Conservation (phyloP, 179 eudicot species). For the Heliamphora pulchella region DNA sequence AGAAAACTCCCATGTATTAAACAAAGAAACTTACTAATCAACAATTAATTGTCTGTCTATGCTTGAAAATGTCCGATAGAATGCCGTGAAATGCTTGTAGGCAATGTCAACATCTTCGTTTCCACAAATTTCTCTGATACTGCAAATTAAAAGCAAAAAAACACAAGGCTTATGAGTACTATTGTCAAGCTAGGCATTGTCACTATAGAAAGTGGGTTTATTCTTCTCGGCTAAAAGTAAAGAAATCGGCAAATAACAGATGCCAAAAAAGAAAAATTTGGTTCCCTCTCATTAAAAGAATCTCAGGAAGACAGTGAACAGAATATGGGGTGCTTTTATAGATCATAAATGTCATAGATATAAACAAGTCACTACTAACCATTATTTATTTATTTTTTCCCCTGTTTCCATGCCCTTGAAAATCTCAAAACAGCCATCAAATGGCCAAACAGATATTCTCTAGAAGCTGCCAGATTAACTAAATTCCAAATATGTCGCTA, state of each 20-base stretch:
- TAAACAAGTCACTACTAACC: not conserved
- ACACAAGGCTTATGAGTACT: not conserved
- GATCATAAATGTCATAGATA: not conserved
- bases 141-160: slow-evolving; percentile 25
- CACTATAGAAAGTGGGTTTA: too few relatives aligned
- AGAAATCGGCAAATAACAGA: not conserved
- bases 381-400: too few relatives aligned
- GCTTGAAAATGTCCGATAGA: slow-evolving; percentile 43
- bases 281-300: too few relatives aligned
- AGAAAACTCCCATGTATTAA: too few relatives aligned
- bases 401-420: not conserved
- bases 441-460: not conserved
- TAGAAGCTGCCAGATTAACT: not conserved
- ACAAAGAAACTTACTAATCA: not conserved
- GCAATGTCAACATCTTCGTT: slow-evolving; percentile 81
- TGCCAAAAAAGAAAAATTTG: not conserved
- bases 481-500: not conserved
- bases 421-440: not conserved
- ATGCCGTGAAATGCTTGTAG: slow-evolving; percentile 89
- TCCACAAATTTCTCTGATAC: slow-evolving; percentile 89
- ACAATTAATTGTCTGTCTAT: slow-evolving; percentile 7
- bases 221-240: not conserved
- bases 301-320: not conserved
- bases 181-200: not conserved
- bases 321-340: not conserved